Evolutionary conservation across 768 basidiomycete species (phyloP), one percentile per base, ranked within the genome.

Genomic region (Guyanaporus albipodus): DNA sequence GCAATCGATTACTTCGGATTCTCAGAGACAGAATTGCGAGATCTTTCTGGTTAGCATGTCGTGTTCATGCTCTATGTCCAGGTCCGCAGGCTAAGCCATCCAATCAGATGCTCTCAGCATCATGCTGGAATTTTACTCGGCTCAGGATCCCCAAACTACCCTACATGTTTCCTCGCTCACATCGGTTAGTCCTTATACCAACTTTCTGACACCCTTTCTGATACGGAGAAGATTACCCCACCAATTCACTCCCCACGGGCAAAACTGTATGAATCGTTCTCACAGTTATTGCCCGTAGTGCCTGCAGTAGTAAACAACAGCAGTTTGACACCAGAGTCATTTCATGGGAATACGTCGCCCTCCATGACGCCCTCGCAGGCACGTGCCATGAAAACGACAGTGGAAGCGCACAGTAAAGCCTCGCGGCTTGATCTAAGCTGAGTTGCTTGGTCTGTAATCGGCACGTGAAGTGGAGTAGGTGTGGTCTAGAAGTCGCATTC

Each of bases 111-210:
- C 79, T 4, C 64, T 88, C 43, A 67, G 71, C 43, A 80, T 88
- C 32, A 68, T 90, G 26, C 69, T 88, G 0, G 85, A 88, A 59
- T 88, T 87, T 59, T 90, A 88, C 62, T 67, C 70, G 14, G 77
- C 77, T 1, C 86, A 86, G 59, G 82, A 85, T 52, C 58, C 69
- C 11, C 67, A 72, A 43, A 63, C 66, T 4, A 72, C 74, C 45
- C 70, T 78, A 3, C 76, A 83, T 60, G 66, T 87, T 28, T 61
- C 71, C 22, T 51, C 71, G 2, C 73, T 87, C 26, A 59, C 69
- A 41, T 66, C 67, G 53, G 83, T 87, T 48, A 49, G 81, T 73
- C 23, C n/a, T 17, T 24, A 38, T 36, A 18, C 45, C 22, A 39
- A 38, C 23, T 12, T 12, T 37, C n/a, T 32, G 42, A 27, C 31